Evolutionary conservation across 108 stramenopile species (phyloP).

Genomic region (Heterococcus sp.): DNA sequence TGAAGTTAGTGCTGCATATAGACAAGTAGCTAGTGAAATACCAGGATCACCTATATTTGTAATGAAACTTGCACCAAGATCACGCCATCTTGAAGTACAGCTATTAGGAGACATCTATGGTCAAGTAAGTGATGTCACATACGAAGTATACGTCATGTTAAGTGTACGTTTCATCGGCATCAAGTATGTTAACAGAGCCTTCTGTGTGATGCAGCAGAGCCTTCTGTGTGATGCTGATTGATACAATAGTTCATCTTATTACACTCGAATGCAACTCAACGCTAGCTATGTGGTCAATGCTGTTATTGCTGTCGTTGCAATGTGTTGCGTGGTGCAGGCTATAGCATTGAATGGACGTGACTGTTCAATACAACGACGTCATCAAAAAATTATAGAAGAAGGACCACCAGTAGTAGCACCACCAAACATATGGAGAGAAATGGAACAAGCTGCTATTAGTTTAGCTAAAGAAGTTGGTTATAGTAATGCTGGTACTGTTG

Average conservation of each 20-base stretch:
- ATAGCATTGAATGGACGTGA: conserved; percentile 97
- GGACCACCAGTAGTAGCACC: conserved; percentile 92
- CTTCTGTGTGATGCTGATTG: no score
- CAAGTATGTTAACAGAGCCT: not conserved
- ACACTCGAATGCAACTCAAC: no score
- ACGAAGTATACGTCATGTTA: no score
- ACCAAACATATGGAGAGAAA: conserved; percentile 82
- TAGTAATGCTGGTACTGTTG: conserved; percentile 97
- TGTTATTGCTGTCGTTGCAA: no score
- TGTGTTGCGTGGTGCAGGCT: no score
- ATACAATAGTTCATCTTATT: no score
- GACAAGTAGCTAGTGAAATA: conserved; percentile 96
- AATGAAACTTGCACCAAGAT: conserved; percentile 73
- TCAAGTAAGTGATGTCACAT: conserved; percentile 35
- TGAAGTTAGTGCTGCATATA: conserved; percentile 74
- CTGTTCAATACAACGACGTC: conserved; percentile 96
- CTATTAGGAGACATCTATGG: conserved; percentile 94
- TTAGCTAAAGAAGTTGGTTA: conserved; percentile 92
- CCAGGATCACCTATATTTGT: conserved; percentile 97
- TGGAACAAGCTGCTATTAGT: conserved; percentile 93
- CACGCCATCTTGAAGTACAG: conserved; percentile 97
- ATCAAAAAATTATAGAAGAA: conserved; percentile 98
- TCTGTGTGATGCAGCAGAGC: no score
- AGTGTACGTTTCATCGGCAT: not conserved
- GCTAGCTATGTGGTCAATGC: no score